Conservation (phyloP, 306 rosid species). For the Carpinus viminea region DNA sequence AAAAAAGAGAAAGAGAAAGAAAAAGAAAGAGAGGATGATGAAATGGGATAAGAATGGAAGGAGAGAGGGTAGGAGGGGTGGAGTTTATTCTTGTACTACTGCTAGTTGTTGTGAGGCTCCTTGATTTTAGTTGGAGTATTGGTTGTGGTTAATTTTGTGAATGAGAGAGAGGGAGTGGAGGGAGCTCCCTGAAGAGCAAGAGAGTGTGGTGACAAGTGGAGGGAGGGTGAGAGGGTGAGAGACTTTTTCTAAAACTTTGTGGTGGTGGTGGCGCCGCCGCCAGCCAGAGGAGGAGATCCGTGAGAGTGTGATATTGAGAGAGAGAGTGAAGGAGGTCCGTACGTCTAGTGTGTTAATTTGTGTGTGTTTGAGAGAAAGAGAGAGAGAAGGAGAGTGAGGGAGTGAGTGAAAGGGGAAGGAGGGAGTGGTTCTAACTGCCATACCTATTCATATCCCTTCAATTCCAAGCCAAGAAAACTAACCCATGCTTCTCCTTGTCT, state of each 20-base stretch:
- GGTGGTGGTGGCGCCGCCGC: conserved; percentile 75
- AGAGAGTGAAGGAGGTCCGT: conserved; percentile 32
- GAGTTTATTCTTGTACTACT: conserved; percentile 57
- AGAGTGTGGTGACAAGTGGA: conserved; percentile 73
- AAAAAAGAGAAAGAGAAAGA: not conserved
- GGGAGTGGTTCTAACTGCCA: conserved; percentile 68
- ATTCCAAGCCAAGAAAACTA: conserved; percentile 61
- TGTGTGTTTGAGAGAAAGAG: conserved; percentile 8
- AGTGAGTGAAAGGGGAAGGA: conserved; percentile 36
- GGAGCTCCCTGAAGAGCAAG: conserved; percentile 25
- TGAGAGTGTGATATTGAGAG: conserved; percentile 10
- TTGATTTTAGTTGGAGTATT: conserved; percentile 76
- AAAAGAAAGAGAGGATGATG: not conserved
- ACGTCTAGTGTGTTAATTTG: conserved; percentile 15
- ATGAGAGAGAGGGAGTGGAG: conserved; percentile 44
- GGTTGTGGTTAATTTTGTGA: conserved; percentile 48
- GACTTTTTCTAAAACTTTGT: conserved; percentile 71
- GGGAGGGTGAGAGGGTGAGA: conserved; percentile 38
- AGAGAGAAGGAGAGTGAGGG: conserved; percentile 29
- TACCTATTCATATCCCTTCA: conserved; percentile 66
- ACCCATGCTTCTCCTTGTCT: conserved; percentile 52
- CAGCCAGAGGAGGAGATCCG: conserved; percentile 43
- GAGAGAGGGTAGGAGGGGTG: conserved; percentile 6
- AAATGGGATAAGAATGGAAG: conserved; percentile 26
- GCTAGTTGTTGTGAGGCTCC: conserved; percentile 55